phyloP scores from a whole-genome alignment of 2,329 filamentous ascomycete genomes.

The Penicillium rolfsii region DNA sequence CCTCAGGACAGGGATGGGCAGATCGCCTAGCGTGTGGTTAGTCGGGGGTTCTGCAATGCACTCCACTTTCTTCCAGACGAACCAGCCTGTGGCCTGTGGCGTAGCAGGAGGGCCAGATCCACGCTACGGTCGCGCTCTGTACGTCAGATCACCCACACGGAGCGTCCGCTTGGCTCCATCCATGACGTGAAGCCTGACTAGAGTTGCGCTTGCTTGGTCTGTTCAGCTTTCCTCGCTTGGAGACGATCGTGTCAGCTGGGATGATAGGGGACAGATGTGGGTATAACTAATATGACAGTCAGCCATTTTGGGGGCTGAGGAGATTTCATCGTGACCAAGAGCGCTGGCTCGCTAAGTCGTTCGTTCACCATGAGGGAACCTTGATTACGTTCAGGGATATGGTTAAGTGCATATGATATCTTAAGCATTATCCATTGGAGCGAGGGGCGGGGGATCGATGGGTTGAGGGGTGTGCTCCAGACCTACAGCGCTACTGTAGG shows the following conservation, averaged over 20 bases:
- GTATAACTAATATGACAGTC: background rate
- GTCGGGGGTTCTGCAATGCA: conserved; percentile 24
- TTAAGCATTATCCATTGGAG: conserved; percentile 18
- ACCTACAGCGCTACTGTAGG: no score
- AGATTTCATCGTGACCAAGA: no score
- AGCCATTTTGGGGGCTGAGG: background rate
- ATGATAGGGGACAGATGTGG: background rate
- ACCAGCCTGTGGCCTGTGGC: conserved; percentile 21
- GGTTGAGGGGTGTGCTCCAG: no score
- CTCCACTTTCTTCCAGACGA: conserved; percentile 33
- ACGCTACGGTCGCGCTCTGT: conserved; percentile 18
- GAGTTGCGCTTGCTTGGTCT: background rate
- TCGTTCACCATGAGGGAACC: background rate
- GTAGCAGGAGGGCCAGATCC: conserved; percentile 11
- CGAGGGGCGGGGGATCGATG: background rate
- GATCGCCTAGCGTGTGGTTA: conserved; percentile 17
- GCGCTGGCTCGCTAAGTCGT: background rate
- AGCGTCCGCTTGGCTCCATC: conserved; percentile 20
- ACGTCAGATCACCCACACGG: conserved; percentile 24
- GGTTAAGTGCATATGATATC: conserved; percentile 40
- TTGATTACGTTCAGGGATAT: background rate
- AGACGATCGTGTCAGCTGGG: background rate
- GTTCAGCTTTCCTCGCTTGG: background rate
- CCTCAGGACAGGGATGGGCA: conserved; percentile 23
- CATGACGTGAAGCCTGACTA: conserved; percentile 10